A percentile compares a stretch with the other conserved stretches of the same genome.
These are phyloP conservation scores for Copromyces sp. DNA, from an alignment of 495 filamentous ascomycete species.

Conservation along the genomic window DNA sequence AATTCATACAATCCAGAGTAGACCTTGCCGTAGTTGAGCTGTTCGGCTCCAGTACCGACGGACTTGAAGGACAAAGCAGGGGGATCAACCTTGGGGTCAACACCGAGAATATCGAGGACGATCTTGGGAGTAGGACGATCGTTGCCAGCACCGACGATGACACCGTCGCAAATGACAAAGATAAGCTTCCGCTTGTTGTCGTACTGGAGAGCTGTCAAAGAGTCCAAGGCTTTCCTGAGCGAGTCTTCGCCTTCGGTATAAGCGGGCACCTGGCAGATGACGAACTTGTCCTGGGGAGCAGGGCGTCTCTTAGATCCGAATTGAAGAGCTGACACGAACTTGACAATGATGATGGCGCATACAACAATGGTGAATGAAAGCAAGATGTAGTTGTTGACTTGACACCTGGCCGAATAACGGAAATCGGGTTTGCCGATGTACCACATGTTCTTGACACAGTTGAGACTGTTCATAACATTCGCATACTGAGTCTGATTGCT, in stretches of 20 bases:
- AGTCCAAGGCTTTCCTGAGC: slow-evolving; percentile 84
- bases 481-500: slow-evolving; percentile 26
- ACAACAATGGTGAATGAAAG: slow-evolving; percentile 77
- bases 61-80: slow-evolving; percentile 87
- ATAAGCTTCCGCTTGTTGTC: slow-evolving; percentile 97
- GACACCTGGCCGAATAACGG: slow-evolving; percentile 61
- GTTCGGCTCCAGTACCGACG: slow-evolving; percentile 79
- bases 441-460: slow-evolving; percentile 76
- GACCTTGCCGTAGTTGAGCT: slow-evolving; percentile 96
- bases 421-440: slow-evolving; percentile 80
- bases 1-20: slow-evolving; percentile 97
- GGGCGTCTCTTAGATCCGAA: slow-evolving; percentile 87
- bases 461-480: slow-evolving; percentile 47
- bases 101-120: slow-evolving; percentile 90
- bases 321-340: slow-evolving; percentile 91
- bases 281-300: slow-evolving; percentile 90
- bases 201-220: slow-evolving; percentile 85
- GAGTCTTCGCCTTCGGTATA: slow-evolving; percentile 98
- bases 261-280: slow-evolving; percentile 94
- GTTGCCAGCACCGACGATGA: slow-evolving; percentile 94
- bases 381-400: slow-evolving; percentile 87
- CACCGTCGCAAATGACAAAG: slow-evolving; percentile 86
- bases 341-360: slow-evolving; percentile 67
- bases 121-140: slow-evolving; percentile 96
- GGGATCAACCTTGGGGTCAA: slow-evolving; percentile 93